Evolutionary conservation across 768 basidiomycete genomes (phyloP).

Genomic region (Lentinus brumalis): DNA sequence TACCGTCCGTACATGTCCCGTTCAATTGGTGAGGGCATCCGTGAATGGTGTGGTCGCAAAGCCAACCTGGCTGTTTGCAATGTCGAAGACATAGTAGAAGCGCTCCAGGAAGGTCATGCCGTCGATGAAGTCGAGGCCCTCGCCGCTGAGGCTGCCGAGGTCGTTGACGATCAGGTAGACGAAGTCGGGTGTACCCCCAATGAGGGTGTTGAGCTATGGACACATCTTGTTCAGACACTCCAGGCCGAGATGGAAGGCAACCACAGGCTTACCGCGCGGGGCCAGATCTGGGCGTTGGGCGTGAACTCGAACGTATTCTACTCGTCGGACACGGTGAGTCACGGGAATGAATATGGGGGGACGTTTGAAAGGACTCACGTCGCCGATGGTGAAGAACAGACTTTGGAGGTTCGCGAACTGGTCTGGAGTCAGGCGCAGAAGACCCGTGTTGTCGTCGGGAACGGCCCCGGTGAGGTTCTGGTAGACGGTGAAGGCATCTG

Average conservation of each 20-base stretch:
- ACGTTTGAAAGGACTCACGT: slow-evolving; percentile 3
- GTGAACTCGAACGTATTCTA: slow-evolving; percentile 57
- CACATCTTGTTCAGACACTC: background rate
- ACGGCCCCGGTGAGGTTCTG: slow-evolving; percentile 20
- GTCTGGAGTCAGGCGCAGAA: slow-evolving; percentile 21
- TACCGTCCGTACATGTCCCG: background rate
- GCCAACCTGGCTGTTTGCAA: slow-evolving; percentile 40
- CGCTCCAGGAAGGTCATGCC: slow-evolving; percentile 39
- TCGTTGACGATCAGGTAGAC: slow-evolving; percentile 42
- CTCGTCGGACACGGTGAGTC: background rate
- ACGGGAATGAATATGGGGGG: background rate
- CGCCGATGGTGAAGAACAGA: slow-evolving; percentile 25
- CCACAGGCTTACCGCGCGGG: slow-evolving; percentile 33
- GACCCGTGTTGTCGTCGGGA: slow-evolving; percentile 16
- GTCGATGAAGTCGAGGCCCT: slow-evolving; percentile 55
- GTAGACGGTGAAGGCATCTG: slow-evolving; percentile 31
- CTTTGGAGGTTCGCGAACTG: slow-evolving; percentile 26
- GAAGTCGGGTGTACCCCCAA: slow-evolving; percentile 49
- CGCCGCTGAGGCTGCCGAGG: slow-evolving; percentile 41
- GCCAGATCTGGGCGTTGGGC: slow-evolving; percentile 71
- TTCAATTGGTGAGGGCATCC: slow-evolving; percentile 32
- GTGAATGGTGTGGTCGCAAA: slow-evolving; percentile 44
- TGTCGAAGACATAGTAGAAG: slow-evolving; percentile 47
- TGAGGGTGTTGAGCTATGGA: slow-evolving; percentile 50
- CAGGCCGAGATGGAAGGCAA: too few relatives aligned